Base-by-base conservation (phyloP, 2,329 filamentous ascomycete genomes). In the Nigrospora osmanthi region DNA sequence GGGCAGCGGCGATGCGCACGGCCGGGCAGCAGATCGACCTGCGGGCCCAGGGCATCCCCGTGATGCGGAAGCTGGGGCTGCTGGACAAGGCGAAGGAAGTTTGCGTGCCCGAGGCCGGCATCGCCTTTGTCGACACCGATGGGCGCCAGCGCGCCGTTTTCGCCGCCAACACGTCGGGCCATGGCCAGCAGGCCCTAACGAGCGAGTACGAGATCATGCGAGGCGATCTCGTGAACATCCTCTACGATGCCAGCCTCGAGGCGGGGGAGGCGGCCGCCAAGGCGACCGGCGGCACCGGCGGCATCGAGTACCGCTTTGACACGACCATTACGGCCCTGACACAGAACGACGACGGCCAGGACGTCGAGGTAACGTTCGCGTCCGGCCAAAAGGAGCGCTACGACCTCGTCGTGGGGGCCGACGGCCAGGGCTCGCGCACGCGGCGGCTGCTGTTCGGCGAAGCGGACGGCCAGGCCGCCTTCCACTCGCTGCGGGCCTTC, bases 151-250 rank as follows among this genome's bases (percentile, higher is more conserved):
- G 59, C 36, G 76, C 69, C n/a, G 59, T 56, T 5, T 62, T 75
- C 38, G 53, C 54, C 17, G 60, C 60, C 32, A 68, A 69, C 50
- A 60, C 62, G 41, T 58, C 68, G 0, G 70, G 68, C 4, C 59
- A 65, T 43, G 68, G 69, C 0, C 53, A 51, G 31, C 71, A 76
- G 52, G 61, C 59, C 10, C 57, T 78, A 23, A 76, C 72, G 0
- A 72, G 69, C 47, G 78, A 83, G 45, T 80, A 68, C 47, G 79
- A 83, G 60, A 74, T 83, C 40, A 74, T 83, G 67, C 65, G 78
- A 10, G 76, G 73, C 0, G 73, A 80, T 43, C 53, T 83, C n/a
- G 68, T 70, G 4, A 58, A 62, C 11, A 61, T 81, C 2, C 55
- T 82, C 1, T 72, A 73, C 51, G 64, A 76, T 0, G 58, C 51